Base-by-base conservation (phyloP, 805 yeast species). In the Candida sphagnicola region DNA sequence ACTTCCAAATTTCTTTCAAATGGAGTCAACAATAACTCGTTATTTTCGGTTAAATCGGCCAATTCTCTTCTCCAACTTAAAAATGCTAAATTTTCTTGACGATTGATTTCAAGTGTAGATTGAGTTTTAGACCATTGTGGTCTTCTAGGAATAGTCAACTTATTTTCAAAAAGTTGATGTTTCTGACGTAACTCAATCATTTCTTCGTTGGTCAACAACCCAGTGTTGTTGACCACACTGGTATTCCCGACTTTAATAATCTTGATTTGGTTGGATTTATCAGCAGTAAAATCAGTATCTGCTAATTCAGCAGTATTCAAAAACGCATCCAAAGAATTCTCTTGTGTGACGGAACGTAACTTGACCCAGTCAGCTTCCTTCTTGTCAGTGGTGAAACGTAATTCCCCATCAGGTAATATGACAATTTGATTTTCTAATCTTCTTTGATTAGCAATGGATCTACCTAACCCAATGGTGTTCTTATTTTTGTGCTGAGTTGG, bases 1-100 rank as follows among this genome's bases (percentile, higher is more conserved):
- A 93, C 97, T 71, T 91, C 96, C 47, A 93, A 71, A 59, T 93
- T 93, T 68, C 99, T 80, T 68, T 93, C 99, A 57, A 91, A 93
- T 4, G 99, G 99, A 0, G 99, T 93, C 57, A 93, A 73, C 42
- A 90, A 68, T 52, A 93, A 70, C 59, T 91, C 95, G 47, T 88
- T 79, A 49, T 75, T 76, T 59, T 91, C 95, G 46, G 90, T 95
- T 40, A 93, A 69, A 31, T 74, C 62, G 0, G 99, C 99, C 44
- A 93, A 72, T 36, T 80, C 81, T 56, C 98, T 74, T 67, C 99
- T 79, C 99, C 99, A 93, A 21, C 85, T 83, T 53, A 93, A 73
- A 55, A 93, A 93, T 1, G 97, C 83, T 46, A 87, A 85, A 52
- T 84, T 87, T 65, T 93, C 99, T 49, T 77, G 79, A 56, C 91